Conservation (phyloP, 2,329 filamentous ascomycete species). For the Aspergillus eucalypticola region DNA sequence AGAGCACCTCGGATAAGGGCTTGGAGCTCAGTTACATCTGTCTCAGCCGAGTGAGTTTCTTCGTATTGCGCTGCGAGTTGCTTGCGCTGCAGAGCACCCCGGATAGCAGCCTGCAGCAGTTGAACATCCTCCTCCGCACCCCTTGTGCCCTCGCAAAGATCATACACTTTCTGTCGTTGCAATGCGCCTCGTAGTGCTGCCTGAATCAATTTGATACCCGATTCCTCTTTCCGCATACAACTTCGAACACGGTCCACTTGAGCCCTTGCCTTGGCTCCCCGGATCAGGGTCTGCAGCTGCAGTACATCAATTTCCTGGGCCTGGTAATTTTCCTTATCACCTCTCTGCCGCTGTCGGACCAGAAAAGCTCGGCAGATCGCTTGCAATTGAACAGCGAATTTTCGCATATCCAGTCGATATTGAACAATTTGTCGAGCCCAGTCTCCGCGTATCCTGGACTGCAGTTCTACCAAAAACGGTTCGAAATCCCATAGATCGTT, state of each 20-base stretch:
- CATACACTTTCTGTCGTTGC: conserved; percentile 41
- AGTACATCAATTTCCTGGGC: conserved; percentile 71
- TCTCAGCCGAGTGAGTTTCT: background rate
- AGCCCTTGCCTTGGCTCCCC: conserved; percentile 52
- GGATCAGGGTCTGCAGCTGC: conserved; percentile 77
- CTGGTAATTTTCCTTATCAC: conserved; percentile 71
- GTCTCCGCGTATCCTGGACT: conserved; percentile 83
- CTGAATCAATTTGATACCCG: conserved; percentile 53
- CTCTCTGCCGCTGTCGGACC: conserved; percentile 62
- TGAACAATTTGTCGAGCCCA: conserved; percentile 79
- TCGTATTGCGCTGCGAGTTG: background rate
- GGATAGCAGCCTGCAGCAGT: conserved; percentile 56
- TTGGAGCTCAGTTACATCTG: background rate
- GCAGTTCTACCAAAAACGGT: conserved; percentile 73
- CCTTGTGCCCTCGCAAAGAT: conserved; percentile 62
- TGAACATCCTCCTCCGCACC: conserved; percentile 65
- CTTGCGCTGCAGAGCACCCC: conserved; percentile 50
- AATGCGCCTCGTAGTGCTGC: conserved; percentile 56
- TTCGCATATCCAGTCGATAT: conserved; percentile 80
- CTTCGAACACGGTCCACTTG: conserved; percentile 46
- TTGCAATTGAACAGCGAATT: conserved; percentile 77
- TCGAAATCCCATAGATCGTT: conserved; percentile 87
- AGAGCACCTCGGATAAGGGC: conserved; percentile 12
- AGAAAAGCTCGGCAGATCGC: conserved; percentile 76
- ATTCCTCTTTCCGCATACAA: conserved; percentile 41